Conservation (phyloP, 768 basidiomycete genomes). For the Dacryopinax primogenitus region DNA sequence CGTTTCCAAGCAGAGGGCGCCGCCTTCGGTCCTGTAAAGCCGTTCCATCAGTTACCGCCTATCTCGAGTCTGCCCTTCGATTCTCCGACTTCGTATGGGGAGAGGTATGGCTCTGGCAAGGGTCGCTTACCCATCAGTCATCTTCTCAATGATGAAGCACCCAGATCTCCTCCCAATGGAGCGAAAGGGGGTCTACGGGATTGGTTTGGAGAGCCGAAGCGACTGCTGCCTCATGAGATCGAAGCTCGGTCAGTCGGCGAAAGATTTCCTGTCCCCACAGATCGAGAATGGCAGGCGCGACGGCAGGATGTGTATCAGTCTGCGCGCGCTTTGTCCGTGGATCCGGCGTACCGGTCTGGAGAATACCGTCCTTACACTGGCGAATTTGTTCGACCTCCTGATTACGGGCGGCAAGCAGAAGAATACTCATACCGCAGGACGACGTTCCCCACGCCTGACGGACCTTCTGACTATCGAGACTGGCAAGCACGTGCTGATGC, state of each 20-base stretch:
- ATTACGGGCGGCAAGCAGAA: not conserved
- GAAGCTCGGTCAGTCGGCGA: not conserved
- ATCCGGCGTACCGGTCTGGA: not conserved
- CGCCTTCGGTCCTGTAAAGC: not conserved
- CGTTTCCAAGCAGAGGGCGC: not conserved
- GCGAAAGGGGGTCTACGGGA: not conserved
- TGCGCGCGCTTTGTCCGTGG: not conserved
- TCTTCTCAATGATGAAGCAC: not conserved
- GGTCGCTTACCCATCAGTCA: not conserved
- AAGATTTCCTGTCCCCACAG: not conserved
- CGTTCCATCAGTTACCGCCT: not conserved
- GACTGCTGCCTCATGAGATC: not conserved
- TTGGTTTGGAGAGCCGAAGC: not conserved
- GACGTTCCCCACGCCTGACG: no score
- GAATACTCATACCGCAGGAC: not conserved
- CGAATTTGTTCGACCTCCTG: not conserved
- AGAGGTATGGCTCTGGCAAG: not conserved
- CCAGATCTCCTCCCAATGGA: not conserved
- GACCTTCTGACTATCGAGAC: not conserved
- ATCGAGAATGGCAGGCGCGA: not conserved
- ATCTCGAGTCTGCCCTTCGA: not conserved
- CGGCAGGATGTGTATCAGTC: not conserved
- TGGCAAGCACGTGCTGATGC: not conserved
- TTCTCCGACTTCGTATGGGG: not conserved
- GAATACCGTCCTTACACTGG: not conserved